Base-by-base conservation (phyloP, 305 asterid species). In the Fraxinus ornus region DNA sequence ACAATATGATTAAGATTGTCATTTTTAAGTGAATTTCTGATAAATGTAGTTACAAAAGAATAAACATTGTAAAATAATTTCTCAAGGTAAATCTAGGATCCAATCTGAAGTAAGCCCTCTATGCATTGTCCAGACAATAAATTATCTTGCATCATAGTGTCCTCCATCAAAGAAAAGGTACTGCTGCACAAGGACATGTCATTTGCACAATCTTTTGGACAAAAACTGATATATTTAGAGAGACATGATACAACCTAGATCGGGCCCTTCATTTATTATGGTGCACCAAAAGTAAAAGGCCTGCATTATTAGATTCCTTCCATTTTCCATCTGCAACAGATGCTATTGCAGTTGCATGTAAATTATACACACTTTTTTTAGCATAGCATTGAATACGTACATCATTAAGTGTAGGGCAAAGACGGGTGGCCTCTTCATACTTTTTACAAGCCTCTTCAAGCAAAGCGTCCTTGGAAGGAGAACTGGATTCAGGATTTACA, bases 391-490 rank as follows among this genome's bases (percentile, higher is more conserved):
- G 81, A 73, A 22, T 28, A 85, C 97, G 41, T 94, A 96, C 99
- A 90, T 96, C 99, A 83, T 94, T 94, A 70, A 96, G 96, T 6
- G 99, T 93, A 85, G 98, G 98, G 84, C 97, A 93, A 85, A 94
- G 97, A 83, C 90, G 91, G 60, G 98, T 92, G 77, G 99, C 99
- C 87, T 94, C 98, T 84, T 96, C 98, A 84, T 96, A 96, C 89
- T 96, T 96, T 86, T 85, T 91, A 84, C 98, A 96, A 39, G 99
- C 99, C 92, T 94, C 98, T 89, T 94, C 98, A 78, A 96, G 98
- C 91, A 96, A 89, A 83, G 93, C 93, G 85, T 96, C 99, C 91
- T 94, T 96, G 68, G 98, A 94, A 85, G 95, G 93, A 86, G 98
- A 92, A 85, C 88, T 88, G 49, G 99, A 90, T 80, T 93, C 98